Conservation (phyloP, 345 rosid genomes). For the Gossypium bickii region DNA sequence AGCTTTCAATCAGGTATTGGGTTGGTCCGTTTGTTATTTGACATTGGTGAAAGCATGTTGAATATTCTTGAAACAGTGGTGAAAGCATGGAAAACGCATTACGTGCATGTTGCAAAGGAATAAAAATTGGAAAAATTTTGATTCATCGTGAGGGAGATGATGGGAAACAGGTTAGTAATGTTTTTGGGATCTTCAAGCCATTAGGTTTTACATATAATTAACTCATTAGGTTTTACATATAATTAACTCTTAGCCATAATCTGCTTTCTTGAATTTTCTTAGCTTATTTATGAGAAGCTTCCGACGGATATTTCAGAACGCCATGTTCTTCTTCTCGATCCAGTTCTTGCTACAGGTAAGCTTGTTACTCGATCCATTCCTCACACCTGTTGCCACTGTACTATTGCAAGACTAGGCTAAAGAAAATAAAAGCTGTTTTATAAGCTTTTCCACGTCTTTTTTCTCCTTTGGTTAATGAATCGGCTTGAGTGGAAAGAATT, state of each 20-base stretch:
- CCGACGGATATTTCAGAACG: conserved; percentile 92
- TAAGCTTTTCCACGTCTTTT: background rate
- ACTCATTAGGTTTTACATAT: background rate
- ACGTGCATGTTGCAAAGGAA: conserved; percentile 97
- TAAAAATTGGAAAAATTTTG: conserved; percentile 92
- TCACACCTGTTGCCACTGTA: background rate
- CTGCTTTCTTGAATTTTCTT: conserved; percentile 18
- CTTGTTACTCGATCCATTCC: background rate
- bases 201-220: background rate
- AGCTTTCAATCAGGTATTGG: conserved; percentile 41
- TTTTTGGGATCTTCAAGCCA: background rate
- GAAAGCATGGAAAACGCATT: conserved; percentile 99
- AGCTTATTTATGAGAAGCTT: conserved; percentile 98
- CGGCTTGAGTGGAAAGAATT: background rate
- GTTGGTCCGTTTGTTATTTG: conserved; percentile 20
- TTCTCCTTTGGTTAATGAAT: background rate
- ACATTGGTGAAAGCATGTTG: background rate
- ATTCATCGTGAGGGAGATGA: conserved; percentile 96
- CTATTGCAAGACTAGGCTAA: background rate
- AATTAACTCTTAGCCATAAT: conserved; percentile 10
- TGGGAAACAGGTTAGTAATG: conserved; percentile 65
- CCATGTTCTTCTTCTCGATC: conserved; percentile 93
- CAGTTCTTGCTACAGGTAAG: conserved; percentile 91
- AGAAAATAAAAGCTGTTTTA: background rate
- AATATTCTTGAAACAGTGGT: conserved; percentile 44